These are phyloP conservation scores for Yarrowia bubula DNA, from an alignment of 805 yeast genomes.

Conservation along the genomic window DNA sequence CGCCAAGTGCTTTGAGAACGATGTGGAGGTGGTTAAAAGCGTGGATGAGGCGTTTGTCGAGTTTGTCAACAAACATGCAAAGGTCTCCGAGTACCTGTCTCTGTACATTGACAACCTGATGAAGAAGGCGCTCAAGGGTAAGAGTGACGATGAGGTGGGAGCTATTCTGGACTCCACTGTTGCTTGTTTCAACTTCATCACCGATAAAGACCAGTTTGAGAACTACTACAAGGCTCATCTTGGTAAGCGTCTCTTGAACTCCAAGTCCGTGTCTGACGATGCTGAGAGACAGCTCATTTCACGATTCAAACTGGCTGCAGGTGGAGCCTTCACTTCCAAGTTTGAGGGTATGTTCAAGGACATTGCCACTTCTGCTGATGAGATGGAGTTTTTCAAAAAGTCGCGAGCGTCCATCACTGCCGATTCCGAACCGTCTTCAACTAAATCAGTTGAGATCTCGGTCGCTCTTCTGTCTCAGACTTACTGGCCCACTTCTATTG, in stretches of 20 bases:
- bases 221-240: slow-evolving; percentile 80
- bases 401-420: slow-evolving; percentile 22
- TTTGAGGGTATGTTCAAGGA: slow-evolving; percentile 87
- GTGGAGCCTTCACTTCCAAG: slow-evolving; percentile 73
- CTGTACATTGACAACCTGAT: slow-evolving; percentile 58
- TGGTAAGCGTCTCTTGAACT: slow-evolving; percentile 71
- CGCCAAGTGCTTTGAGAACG: slow-evolving; percentile 49
- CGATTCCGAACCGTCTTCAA: neutral
- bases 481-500: slow-evolving; percentile 63
- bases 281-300: slow-evolving; percentile 68
- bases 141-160: slow-evolving; percentile 48
- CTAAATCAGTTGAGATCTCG: slow-evolving; percentile 42
- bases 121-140: slow-evolving; percentile 50
- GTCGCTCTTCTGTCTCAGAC: slow-evolving; percentile 58
- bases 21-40: slow-evolving; percentile 51
- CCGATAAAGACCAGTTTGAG: slow-evolving; percentile 85
- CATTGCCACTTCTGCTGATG: slow-evolving; percentile 56
- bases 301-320: slow-evolving; percentile 70
- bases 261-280: slow-evolving; percentile 49
- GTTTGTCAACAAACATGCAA: slow-evolving; percentile 53
- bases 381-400: slow-evolving; percentile 44
- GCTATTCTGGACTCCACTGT: slow-evolving; percentile 54
- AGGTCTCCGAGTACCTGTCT: slow-evolving; percentile 55
- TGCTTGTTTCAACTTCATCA: slow-evolving; percentile 60
- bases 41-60: slow-evolving; percentile 61